Conservation (phyloP, 1,139 yeast species). For the Debaryomyces coudertii region DNA sequence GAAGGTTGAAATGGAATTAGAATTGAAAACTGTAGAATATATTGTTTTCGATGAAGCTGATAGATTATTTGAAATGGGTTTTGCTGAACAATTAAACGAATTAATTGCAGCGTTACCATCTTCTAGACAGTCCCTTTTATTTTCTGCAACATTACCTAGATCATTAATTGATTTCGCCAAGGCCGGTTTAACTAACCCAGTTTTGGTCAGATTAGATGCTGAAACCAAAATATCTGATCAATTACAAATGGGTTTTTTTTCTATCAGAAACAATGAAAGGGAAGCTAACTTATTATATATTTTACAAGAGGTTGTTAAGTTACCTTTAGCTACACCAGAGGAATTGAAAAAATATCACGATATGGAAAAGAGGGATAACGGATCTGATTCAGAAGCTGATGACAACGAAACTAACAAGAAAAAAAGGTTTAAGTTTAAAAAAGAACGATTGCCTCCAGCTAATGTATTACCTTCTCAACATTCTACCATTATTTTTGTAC, state of each 20-base stretch:
- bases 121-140: constrained; percentile 81
- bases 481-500: constrained; percentile 92
- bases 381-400: constrained; percentile 52
- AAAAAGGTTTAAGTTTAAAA: constrained; percentile 46
- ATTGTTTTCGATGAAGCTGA: constrained; percentile 98
- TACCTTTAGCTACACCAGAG: constrained; percentile 77
- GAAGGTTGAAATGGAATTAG: constrained; percentile 92
- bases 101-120: constrained; percentile 81
- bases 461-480: constrained; percentile 79
- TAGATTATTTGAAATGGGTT: constrained; percentile 95
- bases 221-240: constrained; percentile 89
- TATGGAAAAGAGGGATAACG: constrained; percentile 48
- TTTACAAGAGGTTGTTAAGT: constrained; percentile 79
- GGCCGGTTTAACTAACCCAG: constrained; percentile 92
- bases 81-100: constrained; percentile 91
- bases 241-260: constrained; percentile 84
- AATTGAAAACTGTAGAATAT: constrained; percentile 79
- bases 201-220: constrained; percentile 87
- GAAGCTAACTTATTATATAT: constrained; percentile 82
- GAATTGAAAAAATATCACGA: constrained; percentile 56
- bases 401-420: constrained; percentile 36
- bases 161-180: constrained; percentile 94
- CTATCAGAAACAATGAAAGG: constrained; percentile 81
- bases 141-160: constrained; percentile 93
- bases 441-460: constrained; percentile 72